Percentiles rank a stretch among this genome's conserved stretches.
Conservation (phyloP, 2,329 filamentous ascomycete genomes). For the Corinectria fuckeliana region DNA sequence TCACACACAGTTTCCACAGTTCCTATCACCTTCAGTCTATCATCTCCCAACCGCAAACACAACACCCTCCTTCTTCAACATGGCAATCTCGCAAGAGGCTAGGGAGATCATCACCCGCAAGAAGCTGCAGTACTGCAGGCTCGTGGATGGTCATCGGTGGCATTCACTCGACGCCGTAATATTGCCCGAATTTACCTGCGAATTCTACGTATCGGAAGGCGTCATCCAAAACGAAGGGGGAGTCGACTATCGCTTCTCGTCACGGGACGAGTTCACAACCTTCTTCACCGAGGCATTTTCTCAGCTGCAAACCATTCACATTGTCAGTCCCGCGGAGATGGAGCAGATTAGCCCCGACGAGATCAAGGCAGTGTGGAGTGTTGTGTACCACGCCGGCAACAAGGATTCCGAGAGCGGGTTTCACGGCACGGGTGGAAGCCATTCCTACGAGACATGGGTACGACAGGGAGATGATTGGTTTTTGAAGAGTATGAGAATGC, state of each 20-base stretch:
- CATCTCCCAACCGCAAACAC: too few species aligned
- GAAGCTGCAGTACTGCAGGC: conserved; percentile 25
- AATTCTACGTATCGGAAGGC: conserved; percentile 5
- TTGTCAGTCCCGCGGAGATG: conserved; percentile 15
- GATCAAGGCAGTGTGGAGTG: conserved; percentile 13
- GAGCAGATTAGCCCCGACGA: neutral
- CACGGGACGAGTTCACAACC: neutral
- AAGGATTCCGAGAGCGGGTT: neutral
- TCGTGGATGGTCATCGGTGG: conserved; percentile 22
- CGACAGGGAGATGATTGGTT: conserved; percentile 24
- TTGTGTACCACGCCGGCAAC: conserved; percentile 14
- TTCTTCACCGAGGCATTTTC: conserved; percentile 19
- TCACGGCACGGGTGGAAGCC: conserved; percentile 13
- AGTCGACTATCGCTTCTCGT: neutral
- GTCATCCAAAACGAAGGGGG: neutral
- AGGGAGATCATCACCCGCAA: conserved; percentile 21
- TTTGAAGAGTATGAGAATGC: conserved; percentile 19
- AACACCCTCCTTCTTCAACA: too few species aligned
- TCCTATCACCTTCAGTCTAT: too few species aligned
- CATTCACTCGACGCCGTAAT: conserved; percentile 16
- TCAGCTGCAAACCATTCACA: conserved; percentile 16
- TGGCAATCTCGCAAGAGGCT: too few species aligned
- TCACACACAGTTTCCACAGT: too few species aligned
- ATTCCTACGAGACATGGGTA: conserved; percentile 25
- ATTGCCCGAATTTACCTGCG: conserved; percentile 3